Evolutionary conservation across 1,284 basidiomycete species (phyloP).

Genomic region (Apiotrichum sp.): DNA sequence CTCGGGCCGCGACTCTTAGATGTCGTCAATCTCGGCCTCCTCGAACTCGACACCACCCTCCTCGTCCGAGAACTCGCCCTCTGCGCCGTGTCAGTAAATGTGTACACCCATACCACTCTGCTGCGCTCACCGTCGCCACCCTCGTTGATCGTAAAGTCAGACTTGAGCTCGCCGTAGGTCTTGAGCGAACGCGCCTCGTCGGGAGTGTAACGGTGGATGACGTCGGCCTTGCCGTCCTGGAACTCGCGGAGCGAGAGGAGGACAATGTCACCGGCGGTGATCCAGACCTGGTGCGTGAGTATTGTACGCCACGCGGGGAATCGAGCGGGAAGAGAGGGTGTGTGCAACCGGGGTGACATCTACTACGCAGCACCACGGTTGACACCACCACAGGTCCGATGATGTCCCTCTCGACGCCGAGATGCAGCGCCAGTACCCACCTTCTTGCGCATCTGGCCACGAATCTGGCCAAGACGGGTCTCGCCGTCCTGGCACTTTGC

Average conservation of each 20-base stretch:
- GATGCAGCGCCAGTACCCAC: conserved; percentile 50
- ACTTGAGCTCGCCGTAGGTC: conserved; percentile 95
- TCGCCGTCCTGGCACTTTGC: conserved; percentile 98
- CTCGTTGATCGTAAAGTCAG: conserved; percentile 98
- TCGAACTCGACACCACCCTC: conserved; percentile 84
- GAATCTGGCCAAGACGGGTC: conserved; percentile 94
- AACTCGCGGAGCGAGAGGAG: conserved; percentile 95
- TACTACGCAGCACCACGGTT: too few species aligned
- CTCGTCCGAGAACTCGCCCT: conserved; percentile 49
- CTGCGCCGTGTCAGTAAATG: conserved; percentile 3
- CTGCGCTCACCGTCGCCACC: conserved; percentile 65
- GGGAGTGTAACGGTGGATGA: conserved; percentile 97
- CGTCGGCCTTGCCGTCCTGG: conserved; percentile 99
- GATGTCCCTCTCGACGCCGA: too few species aligned
- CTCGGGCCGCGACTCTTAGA: conserved; percentile 31
- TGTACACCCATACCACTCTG: not conserved
- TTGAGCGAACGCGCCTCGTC: conserved; percentile 78
- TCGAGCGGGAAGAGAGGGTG: not conserved
- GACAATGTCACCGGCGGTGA: conserved; percentile 97
- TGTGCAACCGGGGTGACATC: too few species aligned
- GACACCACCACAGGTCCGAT: too few species aligned
- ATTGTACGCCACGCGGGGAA: not conserved
- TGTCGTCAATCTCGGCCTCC: conserved; percentile 58
- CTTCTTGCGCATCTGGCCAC: conserved; percentile 99
- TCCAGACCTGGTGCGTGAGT: conserved; percentile 76